A percentile compares a stretch with the other conserved stretches of the same genome.
Conservation (phyloP, 2,329 filamentous ascomycete genomes). For the Cadophora luteo-olivacea region DNA sequence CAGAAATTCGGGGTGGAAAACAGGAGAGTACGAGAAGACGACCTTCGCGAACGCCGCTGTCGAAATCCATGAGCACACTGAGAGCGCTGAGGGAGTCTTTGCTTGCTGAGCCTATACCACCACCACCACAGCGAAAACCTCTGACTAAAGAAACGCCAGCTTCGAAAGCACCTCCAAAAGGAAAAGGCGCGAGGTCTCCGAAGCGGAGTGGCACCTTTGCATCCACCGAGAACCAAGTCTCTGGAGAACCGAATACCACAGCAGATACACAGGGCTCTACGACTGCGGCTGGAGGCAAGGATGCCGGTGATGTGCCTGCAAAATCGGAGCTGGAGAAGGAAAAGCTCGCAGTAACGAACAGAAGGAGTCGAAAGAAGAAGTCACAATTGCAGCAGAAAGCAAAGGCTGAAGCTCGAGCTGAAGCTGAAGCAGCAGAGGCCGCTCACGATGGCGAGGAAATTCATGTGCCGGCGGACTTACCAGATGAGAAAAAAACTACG, state of each 20-base stretch:
- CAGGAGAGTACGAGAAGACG: not conserved
- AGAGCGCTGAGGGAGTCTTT: constrained; percentile 16
- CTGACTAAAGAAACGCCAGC: not conserved
- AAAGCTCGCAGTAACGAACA: not conserved
- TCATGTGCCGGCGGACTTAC: not conserved
- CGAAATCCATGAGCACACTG: constrained; percentile 6
- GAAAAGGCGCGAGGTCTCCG: not conserved
- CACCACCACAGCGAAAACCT: not conserved
- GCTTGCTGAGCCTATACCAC: constrained; percentile 10
- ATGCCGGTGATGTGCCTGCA: not conserved
- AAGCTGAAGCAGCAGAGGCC: not conserved
- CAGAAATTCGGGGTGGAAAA: not conserved
- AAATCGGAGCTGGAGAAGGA: not conserved
- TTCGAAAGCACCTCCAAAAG: not conserved
- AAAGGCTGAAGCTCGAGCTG: not conserved
- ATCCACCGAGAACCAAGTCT: not conserved
- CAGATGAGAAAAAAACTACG: not conserved
- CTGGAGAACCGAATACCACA: not conserved
- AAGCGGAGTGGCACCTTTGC: not conserved
- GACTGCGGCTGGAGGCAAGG: not conserved
- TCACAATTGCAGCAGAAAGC: not conserved
- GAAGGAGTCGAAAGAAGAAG: not conserved
- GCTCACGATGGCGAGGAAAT: not conserved
- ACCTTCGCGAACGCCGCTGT: not conserved
- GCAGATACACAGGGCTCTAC: not conserved